Base-by-base conservation (phyloP, 345 rosid species). In the Cardamine chenopodiifolia region DNA sequence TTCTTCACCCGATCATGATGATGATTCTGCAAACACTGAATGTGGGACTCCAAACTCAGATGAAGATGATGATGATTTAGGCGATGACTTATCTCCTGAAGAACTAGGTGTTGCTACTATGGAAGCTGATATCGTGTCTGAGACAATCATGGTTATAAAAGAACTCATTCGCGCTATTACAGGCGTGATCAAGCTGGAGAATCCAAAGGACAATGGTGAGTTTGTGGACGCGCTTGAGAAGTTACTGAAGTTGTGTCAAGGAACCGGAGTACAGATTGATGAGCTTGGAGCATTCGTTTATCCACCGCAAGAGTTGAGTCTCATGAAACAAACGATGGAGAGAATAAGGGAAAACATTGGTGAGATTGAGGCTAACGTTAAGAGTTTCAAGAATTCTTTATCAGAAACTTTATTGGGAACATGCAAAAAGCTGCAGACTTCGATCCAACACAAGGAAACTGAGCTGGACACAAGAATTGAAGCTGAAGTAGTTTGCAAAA, bases 241-340 rank as follows among this genome's bases (percentile, higher is more conserved):
- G 42, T 23, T 90, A 53, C 78, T 90, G 82, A 90, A 83, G 80
- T 57, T 73, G 2, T 87, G 92, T 79, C 87, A 80, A 81, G 90
- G 72, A 59, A 75, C 82, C 0, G 92, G 92, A 20, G 72, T 62
- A 50, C 83, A 83, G 74, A 83, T 89, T 7, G 92, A 90, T n/a
- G 96, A 93, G 73, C 83, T 90, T 1, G 96, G 93, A 61, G 96
- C 93, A 14, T 89, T 84, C 62, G 87, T 93, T 61, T 90, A 93
- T 68, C 93, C 98, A 0, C 93, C 97, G 0, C 96, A 89, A 32
- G 98, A 93, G 80, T 23, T 82, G 60, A 56, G 82, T 18, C 81
- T 80, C 18, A 88, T 90, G 71, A 83, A 65, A 49, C 68, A 62
- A 20, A 86, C 84, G 12, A 42, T 76, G 34, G 82, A 72, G 66